These are phyloP conservation scores for Blastobotrys chiropterorum DNA, from an alignment of 805 yeast species.

Conservation along the genomic window DNA sequence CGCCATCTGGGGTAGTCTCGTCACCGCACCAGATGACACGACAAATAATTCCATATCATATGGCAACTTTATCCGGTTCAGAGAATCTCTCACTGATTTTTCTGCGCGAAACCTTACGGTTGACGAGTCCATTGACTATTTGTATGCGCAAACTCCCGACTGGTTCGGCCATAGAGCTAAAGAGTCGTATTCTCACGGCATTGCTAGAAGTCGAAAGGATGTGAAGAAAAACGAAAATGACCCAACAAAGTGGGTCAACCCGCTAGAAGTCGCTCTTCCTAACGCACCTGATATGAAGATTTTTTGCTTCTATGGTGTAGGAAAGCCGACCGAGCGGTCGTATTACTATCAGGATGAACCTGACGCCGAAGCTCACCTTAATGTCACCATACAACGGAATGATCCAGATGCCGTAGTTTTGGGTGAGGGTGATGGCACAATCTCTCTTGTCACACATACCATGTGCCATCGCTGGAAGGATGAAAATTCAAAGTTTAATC, in stretches of 20 bases:
- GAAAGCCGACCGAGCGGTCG: slow-evolving; percentile 92
- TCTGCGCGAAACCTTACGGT: slow-evolving; percentile 55
- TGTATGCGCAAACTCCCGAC: slow-evolving; percentile 59
- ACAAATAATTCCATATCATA: slow-evolving; percentile 36
- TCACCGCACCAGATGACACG: slow-evolving; percentile 66
- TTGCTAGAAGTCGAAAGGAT: slow-evolving; percentile 56
- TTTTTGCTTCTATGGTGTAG: slow-evolving; percentile 91
- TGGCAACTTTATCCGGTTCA: slow-evolving; percentile 71
- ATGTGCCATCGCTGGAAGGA: slow-evolving; percentile 91
- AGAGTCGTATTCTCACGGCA: slow-evolving; percentile 74
- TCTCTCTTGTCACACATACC: slow-evolving; percentile 76
- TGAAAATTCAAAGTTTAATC: slow-evolving; percentile 59
- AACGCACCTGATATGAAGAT: slow-evolving; percentile 88
- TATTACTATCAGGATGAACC: slow-evolving; percentile 74
- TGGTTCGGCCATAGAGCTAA: slow-evolving; percentile 66
- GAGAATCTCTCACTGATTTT: slow-evolving; percentile 38
- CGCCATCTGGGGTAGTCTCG: slow-evolving; percentile 74
- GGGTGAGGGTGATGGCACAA: slow-evolving; percentile 96
- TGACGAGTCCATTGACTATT: slow-evolving; percentile 56
- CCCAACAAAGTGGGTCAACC: slow-evolving; percentile 87
- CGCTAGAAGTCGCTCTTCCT: slow-evolving; percentile 86
- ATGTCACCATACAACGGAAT: slow-evolving; percentile 65
- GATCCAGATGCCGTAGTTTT: slow-evolving; percentile 62
- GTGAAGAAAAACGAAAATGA: slow-evolving; percentile 58
- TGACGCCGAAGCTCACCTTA: slow-evolving; percentile 49